phyloP scores from a whole-genome alignment of 345 rosid genomes.

The Euclidium syriacum region DNA sequence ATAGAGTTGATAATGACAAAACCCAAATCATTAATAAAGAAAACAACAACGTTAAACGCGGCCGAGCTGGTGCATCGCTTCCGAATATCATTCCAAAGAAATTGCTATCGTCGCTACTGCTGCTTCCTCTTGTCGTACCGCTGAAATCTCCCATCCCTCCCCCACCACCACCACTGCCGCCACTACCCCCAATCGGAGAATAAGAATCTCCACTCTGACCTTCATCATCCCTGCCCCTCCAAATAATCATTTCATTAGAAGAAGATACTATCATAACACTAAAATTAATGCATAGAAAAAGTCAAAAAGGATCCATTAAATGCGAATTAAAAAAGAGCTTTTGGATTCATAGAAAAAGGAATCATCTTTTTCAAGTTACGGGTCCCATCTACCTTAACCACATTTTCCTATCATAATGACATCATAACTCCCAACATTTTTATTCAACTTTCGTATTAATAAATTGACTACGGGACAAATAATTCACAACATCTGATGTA shows the following conservation, averaged over 20 bases:
- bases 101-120: conserved; percentile 6
- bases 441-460: neutral
- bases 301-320: conserved; percentile 10
- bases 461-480: neutral
- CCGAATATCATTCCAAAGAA: conserved; percentile 30
- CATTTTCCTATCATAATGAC: conserved; percentile 1
- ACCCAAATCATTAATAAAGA: conserved; percentile 22
- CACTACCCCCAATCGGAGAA: neutral
- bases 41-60: conserved; percentile 13
- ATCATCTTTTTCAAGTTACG: neutral
- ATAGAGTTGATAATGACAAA: conserved; percentile 25
- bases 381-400: conserved; percentile 5
- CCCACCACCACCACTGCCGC: neutral
- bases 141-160: conserved; percentile 5
- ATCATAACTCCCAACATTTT: neutral
- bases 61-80: conserved; percentile 20
- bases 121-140: conserved; percentile 23
- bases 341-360: conserved; percentile 1
- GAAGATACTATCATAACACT: neutral
- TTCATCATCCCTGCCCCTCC: conserved; percentile 22
- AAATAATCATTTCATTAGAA: neutral
- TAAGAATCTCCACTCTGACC: conserved; percentile 23
- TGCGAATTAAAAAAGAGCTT: neutral
- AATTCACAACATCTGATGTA: neutral
- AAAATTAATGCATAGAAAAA: neutral